Conservation (phyloP, 306 rosid species). For the Prunus mume region DNA sequence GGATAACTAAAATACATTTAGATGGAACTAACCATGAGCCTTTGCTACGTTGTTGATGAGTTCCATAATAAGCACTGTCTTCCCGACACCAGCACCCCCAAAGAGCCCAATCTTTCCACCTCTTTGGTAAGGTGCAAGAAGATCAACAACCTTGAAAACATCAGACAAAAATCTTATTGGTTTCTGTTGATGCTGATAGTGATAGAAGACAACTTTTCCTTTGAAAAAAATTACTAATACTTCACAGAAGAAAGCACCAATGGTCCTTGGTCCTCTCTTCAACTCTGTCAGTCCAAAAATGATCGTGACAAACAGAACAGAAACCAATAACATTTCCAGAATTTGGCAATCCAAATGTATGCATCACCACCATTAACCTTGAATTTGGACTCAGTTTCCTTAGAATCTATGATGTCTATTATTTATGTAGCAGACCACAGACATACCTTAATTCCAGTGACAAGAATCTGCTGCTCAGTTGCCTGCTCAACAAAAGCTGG, state of each 20-base stretch:
- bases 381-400: background rate
- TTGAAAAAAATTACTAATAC: background rate
- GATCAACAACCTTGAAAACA: constrained; percentile 65
- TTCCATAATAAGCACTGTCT: constrained; percentile 87
- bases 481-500: constrained; percentile 83
- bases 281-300: background rate
- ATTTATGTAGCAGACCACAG: background rate
- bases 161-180: background rate
- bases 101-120: constrained; percentile 91
- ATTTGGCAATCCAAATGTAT: background rate
- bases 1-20: background rate
- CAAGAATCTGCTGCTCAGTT: constrained; percentile 85
- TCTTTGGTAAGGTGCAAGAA: constrained; percentile 85
- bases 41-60: constrained; percentile 95
- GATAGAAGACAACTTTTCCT: background rate
- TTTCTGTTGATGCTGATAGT: background rate
- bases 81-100: constrained; percentile 94
- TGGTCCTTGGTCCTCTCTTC: background rate
- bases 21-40: constrained; percentile 69
- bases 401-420: background rate
- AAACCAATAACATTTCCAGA: background rate
- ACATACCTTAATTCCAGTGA: constrained; percentile 78
- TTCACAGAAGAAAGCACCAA: background rate
- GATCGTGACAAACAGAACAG: background rate
- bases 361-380: background rate